These are phyloP conservation scores for Vanrija sp. DNA, from an alignment of 1,284 basidiomycete genomes.

Conservation along the genomic window DNA sequence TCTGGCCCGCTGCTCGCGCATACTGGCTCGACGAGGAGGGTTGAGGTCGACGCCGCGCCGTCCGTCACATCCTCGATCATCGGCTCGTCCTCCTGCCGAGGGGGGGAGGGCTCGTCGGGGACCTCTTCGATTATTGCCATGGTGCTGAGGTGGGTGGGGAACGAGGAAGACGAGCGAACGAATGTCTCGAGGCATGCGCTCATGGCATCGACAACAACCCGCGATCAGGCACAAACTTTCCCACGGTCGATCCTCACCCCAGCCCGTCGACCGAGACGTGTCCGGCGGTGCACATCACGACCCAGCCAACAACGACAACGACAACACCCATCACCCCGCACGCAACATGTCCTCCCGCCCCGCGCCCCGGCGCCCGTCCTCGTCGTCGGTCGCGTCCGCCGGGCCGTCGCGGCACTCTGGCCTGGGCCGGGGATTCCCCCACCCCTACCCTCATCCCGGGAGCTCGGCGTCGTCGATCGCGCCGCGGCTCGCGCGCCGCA, in stretches of 20 bases:
- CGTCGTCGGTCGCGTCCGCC: not conserved
- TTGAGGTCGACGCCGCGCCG: slow-evolving; percentile 1
- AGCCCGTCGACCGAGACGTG: too few relatives aligned
- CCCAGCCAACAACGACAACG: not conserved
- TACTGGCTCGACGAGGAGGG: not conserved
- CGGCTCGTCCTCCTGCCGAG: slow-evolving; percentile 2
- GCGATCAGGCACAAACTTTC: not conserved
- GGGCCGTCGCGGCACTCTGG: not conserved
- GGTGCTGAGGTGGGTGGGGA: not conserved
- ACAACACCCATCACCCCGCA: not conserved
- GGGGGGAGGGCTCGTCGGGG: slow-evolving; percentile 11
- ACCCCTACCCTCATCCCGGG: too few relatives aligned
- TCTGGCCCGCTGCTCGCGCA: slow-evolving; percentile 7
- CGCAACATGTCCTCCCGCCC: slow-evolving; percentile 1
- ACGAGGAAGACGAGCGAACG: not conserved
- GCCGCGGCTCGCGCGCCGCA: too few relatives aligned
- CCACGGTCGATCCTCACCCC: slow-evolving; percentile 7
- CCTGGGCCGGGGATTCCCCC: not conserved
- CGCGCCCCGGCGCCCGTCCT: not conserved
- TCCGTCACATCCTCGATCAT: slow-evolving; percentile 26
- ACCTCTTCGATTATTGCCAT: slow-evolving; percentile 41
- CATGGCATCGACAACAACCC: not conserved
- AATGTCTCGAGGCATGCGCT: too few relatives aligned
- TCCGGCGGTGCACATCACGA: not conserved
- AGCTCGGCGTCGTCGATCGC: too few relatives aligned